Conservation (phyloP, 2,329 filamentous ascomycete species). For the Knufia fluminis region DNA sequence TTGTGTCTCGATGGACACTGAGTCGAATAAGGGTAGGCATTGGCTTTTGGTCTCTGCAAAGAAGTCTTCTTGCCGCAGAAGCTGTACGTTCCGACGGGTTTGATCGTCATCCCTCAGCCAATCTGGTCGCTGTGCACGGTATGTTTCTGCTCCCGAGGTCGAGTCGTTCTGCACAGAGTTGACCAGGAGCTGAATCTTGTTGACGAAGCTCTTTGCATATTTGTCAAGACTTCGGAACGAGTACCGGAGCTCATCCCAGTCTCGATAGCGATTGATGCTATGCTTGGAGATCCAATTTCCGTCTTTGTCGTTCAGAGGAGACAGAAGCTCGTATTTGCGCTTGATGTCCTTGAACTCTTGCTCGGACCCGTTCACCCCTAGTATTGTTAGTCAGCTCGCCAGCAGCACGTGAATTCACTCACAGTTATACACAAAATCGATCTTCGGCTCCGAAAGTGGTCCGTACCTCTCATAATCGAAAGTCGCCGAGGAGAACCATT, state of each 20-base stretch:
- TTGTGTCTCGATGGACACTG: conserved; percentile 17
- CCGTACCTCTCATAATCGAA: conserved; percentile 15
- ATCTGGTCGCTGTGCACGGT: conserved; percentile 9
- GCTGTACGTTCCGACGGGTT: conserved; percentile 12
- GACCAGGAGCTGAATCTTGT: conserved; percentile 17
- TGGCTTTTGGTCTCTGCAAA: conserved; percentile 14
- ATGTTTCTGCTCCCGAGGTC: conserved; percentile 4
- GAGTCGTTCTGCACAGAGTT: conserved; percentile 13
- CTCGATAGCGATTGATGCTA: conserved; percentile 16
- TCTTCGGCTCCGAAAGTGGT: conserved; percentile 14
- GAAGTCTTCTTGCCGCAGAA: conserved; percentile 17
- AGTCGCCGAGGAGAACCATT: conserved; percentile 13
- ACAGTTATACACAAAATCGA: conserved; percentile 19
- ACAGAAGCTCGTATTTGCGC: conserved; percentile 12
- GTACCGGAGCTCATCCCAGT: conserved; percentile 18
- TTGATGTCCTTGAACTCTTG: conserved; percentile 14
- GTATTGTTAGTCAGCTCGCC: background rate
- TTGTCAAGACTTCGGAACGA: conserved; percentile 15
- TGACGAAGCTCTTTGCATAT: conserved; percentile 14
- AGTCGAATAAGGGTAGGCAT: conserved; percentile 18
- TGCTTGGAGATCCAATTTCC: conserved; percentile 17
- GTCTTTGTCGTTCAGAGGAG: conserved; percentile 14
- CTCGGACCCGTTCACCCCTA: conserved; percentile 16
- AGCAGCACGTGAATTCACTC: background rate
- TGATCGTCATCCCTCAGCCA: conserved; percentile 14